Evolutionary conservation across 2,329 filamentous ascomycete species (phyloP), one percentile per base, ranked within the genome.

Genomic region (Neofusicoccum umdonicola): DNA sequence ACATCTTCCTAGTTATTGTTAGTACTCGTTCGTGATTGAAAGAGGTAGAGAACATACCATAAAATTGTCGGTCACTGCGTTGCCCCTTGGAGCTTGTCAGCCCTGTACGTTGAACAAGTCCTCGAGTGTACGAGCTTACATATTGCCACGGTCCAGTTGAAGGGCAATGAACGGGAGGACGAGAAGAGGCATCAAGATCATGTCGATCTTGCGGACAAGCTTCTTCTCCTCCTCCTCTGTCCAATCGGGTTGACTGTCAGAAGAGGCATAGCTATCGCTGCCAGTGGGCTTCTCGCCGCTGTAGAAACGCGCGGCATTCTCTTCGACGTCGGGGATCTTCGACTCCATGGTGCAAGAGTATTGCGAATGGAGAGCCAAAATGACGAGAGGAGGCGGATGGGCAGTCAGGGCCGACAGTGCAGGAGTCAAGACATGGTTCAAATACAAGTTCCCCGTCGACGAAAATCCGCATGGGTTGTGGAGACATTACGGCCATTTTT

Each of bases 161-260:
- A 75, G 67, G 57, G 72, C 74, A 68, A 75, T 74, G 68, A 75
- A 75, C 4, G 72, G 72, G 6, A 75, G 67, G 8, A 72, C 73
- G 37, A 75, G 60, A 22, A 75, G 65, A 3, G 73, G 73, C 72
- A 75, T 74, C 39, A 75, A 70, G 63, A 75, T 68, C 19, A 72
- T 41, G 57, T 75, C 73, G 13, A 75, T 66, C 65, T 71, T 74
- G 45, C 72, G 67, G 63, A 74, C 73, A 13, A 72, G 68, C 47
- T 67, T 70, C 42, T 62, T 67, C 65, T 74, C 72, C 51, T 74
- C 72, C 57, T 71, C 69, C n/a, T 51, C 61, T 9, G 69, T 69
- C 71, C 71, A 73, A 27, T 63, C 62, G 11, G 51, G 39, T 5
- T 41, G 44, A 17, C 15, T 8, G 6, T 56, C 15, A 2, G 62